Percentiles rank a stretch among this genome's conserved stretches.
phyloP scores from a whole-genome alignment of 106 monocot species.

The Allium fistulosum region DNA sequence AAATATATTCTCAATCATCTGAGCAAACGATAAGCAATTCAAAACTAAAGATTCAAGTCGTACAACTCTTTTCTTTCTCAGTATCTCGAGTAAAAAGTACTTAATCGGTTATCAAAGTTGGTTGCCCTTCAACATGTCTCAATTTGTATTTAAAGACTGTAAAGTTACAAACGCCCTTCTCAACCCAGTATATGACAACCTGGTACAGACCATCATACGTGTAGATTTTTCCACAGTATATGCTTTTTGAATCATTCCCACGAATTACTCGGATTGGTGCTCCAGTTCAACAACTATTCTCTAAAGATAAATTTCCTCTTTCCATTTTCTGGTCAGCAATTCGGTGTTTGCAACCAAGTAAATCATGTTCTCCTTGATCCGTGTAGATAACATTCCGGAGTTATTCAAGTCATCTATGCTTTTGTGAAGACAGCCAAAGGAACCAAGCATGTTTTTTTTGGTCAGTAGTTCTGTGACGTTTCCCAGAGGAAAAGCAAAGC shows the following conservation, averaged over 20 bases:
- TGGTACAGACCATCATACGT: conserved; percentile 93
- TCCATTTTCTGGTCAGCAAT: conserved; percentile 62
- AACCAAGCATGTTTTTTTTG: no score
- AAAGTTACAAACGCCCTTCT: conserved; percentile 60
- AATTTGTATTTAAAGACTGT: conserved; percentile 65
- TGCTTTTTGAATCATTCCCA: conserved; percentile 58
- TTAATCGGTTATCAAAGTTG: conserved; percentile 52
- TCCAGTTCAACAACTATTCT: conserved; percentile 40
- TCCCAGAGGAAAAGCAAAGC: no score
- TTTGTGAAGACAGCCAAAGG: no score
- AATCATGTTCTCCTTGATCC: conserved; percentile 88
- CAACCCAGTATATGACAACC: conserved; percentile 59
- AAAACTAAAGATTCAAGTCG: conserved; percentile 54
- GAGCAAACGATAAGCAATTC: conserved; percentile 63
- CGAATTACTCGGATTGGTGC: conserved; percentile 73
- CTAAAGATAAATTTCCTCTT: conserved; percentile 79
- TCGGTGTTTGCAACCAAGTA: conserved; percentile 65
- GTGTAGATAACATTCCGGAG: conserved; percentile 68
- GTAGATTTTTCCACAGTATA: conserved; percentile 79
- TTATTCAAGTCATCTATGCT: conserved; percentile 67
- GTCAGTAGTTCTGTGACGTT: no score
- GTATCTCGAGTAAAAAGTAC: conserved; percentile 50
- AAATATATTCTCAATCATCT: conserved; percentile 71
- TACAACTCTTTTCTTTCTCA: conserved; percentile 37
- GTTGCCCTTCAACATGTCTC: conserved; percentile 55